A percentile compares a stretch with the other conserved stretches of the same genome.
Conservation (phyloP, 2,329 filamentous ascomycete species). For the Exophiala sideris region DNA sequence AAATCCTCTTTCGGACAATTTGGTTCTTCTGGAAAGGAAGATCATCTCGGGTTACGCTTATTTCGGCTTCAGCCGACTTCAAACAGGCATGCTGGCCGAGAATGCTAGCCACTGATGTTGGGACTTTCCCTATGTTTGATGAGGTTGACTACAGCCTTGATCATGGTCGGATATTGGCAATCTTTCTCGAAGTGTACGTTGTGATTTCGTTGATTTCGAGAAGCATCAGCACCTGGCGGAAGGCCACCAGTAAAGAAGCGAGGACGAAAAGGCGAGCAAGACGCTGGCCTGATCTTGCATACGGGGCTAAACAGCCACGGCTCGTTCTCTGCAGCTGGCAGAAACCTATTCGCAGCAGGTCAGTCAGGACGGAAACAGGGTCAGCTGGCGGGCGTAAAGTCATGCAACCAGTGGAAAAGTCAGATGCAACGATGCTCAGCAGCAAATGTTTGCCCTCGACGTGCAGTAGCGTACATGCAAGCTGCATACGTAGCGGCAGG, state of each 20-base stretch:
- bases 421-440: background rate
- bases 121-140: constrained; percentile 5
- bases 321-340: constrained; percentile 4
- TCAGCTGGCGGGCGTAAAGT: constrained; percentile 19
- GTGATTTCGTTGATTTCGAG: constrained; percentile 17
- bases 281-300: constrained; percentile 21
- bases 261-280: constrained; percentile 4
- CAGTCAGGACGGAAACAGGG: constrained; percentile 11
- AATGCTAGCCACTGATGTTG: constrained; percentile 9
- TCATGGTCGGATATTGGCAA: constrained; percentile 20
- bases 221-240: constrained; percentile 3
- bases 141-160: constrained; percentile 17
- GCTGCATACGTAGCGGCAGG: background rate
- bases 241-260: constrained; percentile 16
- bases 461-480: constrained; percentile 22
- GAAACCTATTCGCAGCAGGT: background rate
- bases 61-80: constrained; percentile 20
- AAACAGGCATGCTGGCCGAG: constrained; percentile 14
- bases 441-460: background rate
- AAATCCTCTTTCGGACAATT: constrained; percentile 6
- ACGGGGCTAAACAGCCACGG: constrained; percentile 18
- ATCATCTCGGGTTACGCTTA: constrained; percentile 11
- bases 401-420: constrained; percentile 7
- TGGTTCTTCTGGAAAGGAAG: constrained; percentile 16
- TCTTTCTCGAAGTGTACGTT: constrained; percentile 10